phyloP scores from a whole-genome alignment of 495 filamentous ascomycete species.

The Xylaria bambusicola region DNA sequence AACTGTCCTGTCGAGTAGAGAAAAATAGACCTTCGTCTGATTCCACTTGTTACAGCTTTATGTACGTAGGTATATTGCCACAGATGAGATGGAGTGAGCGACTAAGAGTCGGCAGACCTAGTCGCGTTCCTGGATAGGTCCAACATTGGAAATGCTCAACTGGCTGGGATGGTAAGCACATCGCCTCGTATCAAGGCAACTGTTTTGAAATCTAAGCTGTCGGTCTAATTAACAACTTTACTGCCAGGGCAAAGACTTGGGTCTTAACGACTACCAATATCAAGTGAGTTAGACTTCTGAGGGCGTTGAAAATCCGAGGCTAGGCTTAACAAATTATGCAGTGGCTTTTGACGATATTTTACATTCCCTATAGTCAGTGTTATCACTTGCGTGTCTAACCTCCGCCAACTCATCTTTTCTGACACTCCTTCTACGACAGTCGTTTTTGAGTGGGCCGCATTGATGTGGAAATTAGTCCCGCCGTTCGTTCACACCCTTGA shows the following conservation, averaged over 20 bases:
- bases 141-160: constrained; percentile 70
- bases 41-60: constrained; percentile 54
- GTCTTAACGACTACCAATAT: constrained; percentile 44
- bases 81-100: not conserved
- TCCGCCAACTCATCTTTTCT: not conserved
- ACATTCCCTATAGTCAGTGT: constrained; percentile 59
- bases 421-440: constrained; percentile 41
- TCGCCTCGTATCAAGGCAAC: too few species aligned
- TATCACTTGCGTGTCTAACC: constrained; percentile 8
- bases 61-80: constrained; percentile 47
- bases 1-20: constrained; percentile 28
- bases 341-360: constrained; percentile 82
- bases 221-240: not conserved
- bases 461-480: constrained; percentile 73
- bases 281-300: constrained; percentile 8
- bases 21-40: constrained; percentile 57
- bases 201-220: not conserved
- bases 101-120: constrained; percentile 48
- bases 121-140: constrained; percentile 69
- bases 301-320: not conserved
- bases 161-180: constrained; percentile 43
- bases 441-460: constrained; percentile 66
- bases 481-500: constrained; percentile 44
- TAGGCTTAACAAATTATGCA: constrained; percentile 23
- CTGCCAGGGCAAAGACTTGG: constrained; percentile 34